phyloP scores from a whole-genome alignment of 805 yeast genomes.

The Kazachstania bromeliacearum region DNA sequence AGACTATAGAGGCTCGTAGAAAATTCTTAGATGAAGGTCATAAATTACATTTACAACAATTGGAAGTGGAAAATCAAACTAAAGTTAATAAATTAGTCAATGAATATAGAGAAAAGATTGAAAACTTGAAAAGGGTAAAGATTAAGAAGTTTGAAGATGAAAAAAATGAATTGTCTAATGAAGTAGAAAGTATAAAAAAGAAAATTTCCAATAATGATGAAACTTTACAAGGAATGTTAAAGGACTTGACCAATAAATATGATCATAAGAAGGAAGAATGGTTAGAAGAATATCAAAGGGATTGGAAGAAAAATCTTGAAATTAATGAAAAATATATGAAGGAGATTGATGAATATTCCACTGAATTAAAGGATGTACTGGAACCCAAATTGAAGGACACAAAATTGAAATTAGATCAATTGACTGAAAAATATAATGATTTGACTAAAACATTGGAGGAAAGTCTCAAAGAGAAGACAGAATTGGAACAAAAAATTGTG shows the following conservation, averaged over 20 bases:
- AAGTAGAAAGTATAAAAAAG: conserved; percentile 27
- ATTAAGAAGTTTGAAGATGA: conserved; percentile 26
- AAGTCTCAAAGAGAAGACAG: conserved; percentile 18
- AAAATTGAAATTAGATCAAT: conserved; percentile 5
- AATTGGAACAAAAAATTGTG: conserved; percentile 23
- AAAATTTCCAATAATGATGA: conserved; percentile 18
- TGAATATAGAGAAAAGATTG: conserved; percentile 31
- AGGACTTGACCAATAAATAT: conserved; percentile 15
- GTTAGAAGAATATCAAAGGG: conserved; percentile 18
- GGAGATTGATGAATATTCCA: conserved; percentile 20
- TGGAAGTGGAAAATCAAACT: conserved; percentile 31
- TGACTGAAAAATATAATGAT: conserved; percentile 12
- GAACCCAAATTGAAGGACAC: conserved; percentile 10
- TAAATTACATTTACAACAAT: conserved; percentile 27
- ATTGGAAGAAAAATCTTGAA: conserved; percentile 24
- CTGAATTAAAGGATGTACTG: conserved; percentile 9
- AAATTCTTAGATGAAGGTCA: conserved; percentile 24
- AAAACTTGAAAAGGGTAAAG: conserved; percentile 30
- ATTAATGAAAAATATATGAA: conserved; percentile 19
- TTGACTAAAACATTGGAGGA: conserved; percentile 17
- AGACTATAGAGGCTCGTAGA: conserved; percentile 21
- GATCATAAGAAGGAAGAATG: conserved; percentile 16
- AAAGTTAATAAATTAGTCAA: conserved; percentile 30
- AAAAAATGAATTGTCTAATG: conserved; percentile 20
- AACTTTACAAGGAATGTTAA: conserved; percentile 10